A percentile compares a stretch with the other conserved stretches of the same genome.
Conservation (phyloP, 2,329 filamentous ascomycete species). For the Verticillium klebahnii region DNA sequence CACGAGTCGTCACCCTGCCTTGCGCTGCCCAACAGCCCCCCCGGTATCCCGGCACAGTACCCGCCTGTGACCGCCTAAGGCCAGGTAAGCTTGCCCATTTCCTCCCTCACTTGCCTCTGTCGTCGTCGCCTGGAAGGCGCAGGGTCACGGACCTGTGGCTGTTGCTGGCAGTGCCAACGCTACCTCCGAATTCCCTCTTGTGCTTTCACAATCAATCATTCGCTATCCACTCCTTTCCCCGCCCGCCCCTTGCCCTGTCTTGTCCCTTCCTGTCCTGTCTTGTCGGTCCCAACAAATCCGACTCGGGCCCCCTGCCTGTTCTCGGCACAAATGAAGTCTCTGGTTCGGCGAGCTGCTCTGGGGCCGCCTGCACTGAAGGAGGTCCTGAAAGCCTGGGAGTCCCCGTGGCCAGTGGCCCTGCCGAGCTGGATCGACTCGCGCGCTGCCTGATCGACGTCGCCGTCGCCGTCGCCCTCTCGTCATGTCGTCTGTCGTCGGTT, state of each 20-base stretch:
- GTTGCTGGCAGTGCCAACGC: not conserved
- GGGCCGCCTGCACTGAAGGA: not conserved
- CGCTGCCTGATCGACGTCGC: not conserved
- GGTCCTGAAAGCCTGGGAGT: not conserved
- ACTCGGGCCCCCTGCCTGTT: not conserved
- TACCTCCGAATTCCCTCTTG: not conserved
- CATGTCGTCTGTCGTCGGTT: not conserved
- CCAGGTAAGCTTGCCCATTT: not conserved
- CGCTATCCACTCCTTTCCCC: not conserved
- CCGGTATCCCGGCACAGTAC: not conserved
- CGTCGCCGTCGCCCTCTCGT: not conserved
- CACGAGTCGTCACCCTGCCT: not conserved
- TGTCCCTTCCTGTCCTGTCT: not conserved
- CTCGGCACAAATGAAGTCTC: not conserved
- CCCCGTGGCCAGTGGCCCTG: not conserved
- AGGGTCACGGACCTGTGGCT: not conserved
- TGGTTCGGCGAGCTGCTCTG: not conserved
- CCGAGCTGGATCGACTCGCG: not conserved
- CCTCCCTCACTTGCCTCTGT: not conserved
- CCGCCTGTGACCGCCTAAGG: constrained; percentile 2
- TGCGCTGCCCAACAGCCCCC: not conserved
- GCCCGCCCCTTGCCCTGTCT: not conserved
- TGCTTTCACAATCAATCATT: not conserved
- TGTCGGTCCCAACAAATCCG: not conserved
- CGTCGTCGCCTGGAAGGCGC: not conserved